Conservation (phyloP, 139 green algal genomes). For the Micractinium sp. region DNA sequence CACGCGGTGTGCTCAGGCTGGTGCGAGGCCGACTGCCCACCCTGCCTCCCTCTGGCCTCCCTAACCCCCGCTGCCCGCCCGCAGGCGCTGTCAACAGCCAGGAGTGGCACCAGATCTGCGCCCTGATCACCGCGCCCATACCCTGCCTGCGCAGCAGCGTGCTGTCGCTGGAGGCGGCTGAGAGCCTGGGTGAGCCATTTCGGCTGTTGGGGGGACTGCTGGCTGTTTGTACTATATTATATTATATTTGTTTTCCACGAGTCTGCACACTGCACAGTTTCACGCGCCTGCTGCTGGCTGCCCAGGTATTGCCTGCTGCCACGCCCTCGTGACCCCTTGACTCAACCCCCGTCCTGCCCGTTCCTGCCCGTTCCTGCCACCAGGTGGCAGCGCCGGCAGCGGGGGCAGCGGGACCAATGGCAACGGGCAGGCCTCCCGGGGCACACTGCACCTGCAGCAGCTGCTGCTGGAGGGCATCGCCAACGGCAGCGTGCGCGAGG, state of each 20-base stretch:
- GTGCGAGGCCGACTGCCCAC: not conserved
- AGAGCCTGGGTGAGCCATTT: not conserved
- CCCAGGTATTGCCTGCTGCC: too few relatives aligned
- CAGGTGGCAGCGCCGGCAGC: too few relatives aligned
- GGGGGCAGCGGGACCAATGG: not conserved
- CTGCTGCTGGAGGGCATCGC: conserved; percentile 70
- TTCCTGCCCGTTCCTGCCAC: too few relatives aligned
- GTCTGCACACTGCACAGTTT: too few relatives aligned
- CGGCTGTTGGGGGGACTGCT: too few relatives aligned
- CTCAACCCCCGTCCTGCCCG: too few relatives aligned
- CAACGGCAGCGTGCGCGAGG: conserved; percentile 47
- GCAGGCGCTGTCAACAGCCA: conserved; percentile 19
- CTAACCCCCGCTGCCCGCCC: too few relatives aligned
- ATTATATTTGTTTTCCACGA: too few relatives aligned
- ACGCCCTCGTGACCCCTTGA: too few relatives aligned
- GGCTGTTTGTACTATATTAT: too few relatives aligned
- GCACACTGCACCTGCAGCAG: conserved; percentile 61
- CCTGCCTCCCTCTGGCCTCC: not conserved
- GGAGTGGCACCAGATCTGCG: conserved; percentile 65
- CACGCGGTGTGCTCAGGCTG: not conserved
- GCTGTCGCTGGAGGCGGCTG: conserved; percentile 9
- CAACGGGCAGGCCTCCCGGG: not conserved
- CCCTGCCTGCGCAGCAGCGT: conserved; percentile 54
- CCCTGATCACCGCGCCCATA: conserved; percentile 59
- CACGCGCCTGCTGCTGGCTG: too few relatives aligned